Base-by-base conservation (phyloP, 768 basidiomycete genomes). In the Lanmaoa rubissima region DNA sequence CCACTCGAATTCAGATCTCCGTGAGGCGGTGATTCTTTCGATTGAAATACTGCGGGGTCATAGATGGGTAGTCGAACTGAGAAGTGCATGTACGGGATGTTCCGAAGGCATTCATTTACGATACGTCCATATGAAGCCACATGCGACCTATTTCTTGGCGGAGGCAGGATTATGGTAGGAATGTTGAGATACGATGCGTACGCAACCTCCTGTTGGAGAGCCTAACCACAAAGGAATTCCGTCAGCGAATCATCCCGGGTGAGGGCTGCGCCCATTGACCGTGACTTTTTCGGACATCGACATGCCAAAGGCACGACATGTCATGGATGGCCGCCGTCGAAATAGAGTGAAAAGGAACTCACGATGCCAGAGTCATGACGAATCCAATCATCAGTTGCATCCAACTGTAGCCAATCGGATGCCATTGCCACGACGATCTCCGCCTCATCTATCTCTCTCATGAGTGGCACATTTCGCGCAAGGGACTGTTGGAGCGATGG, bases 291-390 rank as follows among this genome's bases (percentile, higher is more conserved):
- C 34, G 58, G 60, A 57, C 41, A 44, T 31, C 13, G 55, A 46
- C 61, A 48, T 58, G 61, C 59, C 44, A 49, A 41, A 52, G 26
- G 56, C 61, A 65, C 43, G 54, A 54, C 42, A 44, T 43, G 49
- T 28, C 34, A 32, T 46, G 50, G 48, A 53, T 55, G 57, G 47
- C 48, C 32, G 57, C 13, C 51, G 41, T 32, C 48, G 40, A 52
- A 54, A 55, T 4, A 5, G 41, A 51, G 38, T 39, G 54, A 57
- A 58, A 45, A 42, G 42, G 50, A 45, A 79, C 89, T 74, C 71
- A 94, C 94, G 53, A 96, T 90, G 74, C 96, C 97, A 44, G 94
- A 89, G 68, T 99, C 97, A 65, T 96, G 92, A 44, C 97, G 84
- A 52, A 98, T 87, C 80, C 95, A 93, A 65, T 94, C 92, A 72